Evolutionary conservation across 495 filamentous ascomycete genomes (phyloP).

Genomic region (Aspergillus olivimuriae): DNA sequence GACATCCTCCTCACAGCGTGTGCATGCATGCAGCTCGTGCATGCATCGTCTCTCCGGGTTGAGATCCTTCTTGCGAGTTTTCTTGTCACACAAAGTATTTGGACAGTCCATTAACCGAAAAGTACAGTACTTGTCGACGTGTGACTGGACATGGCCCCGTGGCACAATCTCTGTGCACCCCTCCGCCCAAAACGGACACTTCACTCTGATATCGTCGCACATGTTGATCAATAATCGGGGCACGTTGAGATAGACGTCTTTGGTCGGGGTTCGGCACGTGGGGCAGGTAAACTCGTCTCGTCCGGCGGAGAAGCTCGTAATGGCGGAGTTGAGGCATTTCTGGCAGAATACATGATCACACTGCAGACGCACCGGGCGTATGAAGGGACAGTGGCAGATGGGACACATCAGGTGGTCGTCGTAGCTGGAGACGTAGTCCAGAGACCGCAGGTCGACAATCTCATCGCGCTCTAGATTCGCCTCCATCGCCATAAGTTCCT

Average conservation of each 20-base stretch:
- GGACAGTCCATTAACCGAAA: constrained; percentile 62
- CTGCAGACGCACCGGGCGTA: constrained; percentile 61
- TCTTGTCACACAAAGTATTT: constrained; percentile 39
- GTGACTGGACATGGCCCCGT: constrained; percentile 63
- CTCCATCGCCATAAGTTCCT: constrained; percentile 32
- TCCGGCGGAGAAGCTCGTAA: constrained; percentile 34
- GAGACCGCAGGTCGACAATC: constrained; percentile 55
- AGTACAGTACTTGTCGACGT: constrained; percentile 69
- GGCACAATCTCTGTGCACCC: constrained; percentile 60
- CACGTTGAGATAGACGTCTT: constrained; percentile 32
- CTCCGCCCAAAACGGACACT: constrained; percentile 56
- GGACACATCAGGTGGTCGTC: constrained; percentile 79
- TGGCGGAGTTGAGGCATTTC: constrained; percentile 59
- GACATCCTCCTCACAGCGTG: constrained; percentile 46
- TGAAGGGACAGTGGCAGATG: constrained; percentile 72
- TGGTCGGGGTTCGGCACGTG: constrained; percentile 37
- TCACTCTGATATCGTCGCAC: constrained; percentile 69
- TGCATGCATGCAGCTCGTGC: constrained; percentile 49
- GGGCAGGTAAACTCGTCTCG: constrained; percentile 40
- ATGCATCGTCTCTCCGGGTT: constrained; percentile 41
- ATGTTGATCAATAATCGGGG: constrained; percentile 55
- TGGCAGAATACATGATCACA: constrained; percentile 77
- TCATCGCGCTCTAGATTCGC: constrained; percentile 22
- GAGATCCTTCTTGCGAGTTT: constrained; percentile 43
- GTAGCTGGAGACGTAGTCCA: constrained; percentile 62